A percentile compares a stretch with the other conserved stretches of the same genome.
Conservation (phyloP, 495 filamentous ascomycete genomes). For the Mycothermus thermophilus region DNA sequence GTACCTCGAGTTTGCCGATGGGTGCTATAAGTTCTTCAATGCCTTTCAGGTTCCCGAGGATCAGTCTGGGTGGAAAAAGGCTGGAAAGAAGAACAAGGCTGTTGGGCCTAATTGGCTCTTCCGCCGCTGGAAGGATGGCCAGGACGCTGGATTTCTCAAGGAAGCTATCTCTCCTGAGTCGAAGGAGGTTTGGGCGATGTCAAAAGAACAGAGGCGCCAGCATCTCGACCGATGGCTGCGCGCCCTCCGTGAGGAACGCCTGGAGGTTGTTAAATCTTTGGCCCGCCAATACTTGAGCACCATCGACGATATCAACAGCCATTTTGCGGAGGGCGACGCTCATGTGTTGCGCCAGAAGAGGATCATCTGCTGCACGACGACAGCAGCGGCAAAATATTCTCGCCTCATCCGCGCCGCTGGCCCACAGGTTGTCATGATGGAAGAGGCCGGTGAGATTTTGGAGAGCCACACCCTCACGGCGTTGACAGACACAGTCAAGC, state of each 20-base stretch:
- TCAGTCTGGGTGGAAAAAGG: conserved; percentile 27
- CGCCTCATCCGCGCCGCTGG: conserved; percentile 35
- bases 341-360: conserved; percentile 38
- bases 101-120: conserved; percentile 40
- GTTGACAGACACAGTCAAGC: conserved; percentile 43
- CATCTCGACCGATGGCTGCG: conserved; percentile 34
- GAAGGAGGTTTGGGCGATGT: conserved; percentile 43
- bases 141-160: conserved; percentile 30
- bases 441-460: conserved; percentile 71
- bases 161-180: conserved; percentile 11
- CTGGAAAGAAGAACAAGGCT: conserved; percentile 31
- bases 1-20: conserved; percentile 45
- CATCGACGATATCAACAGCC: conserved; percentile 24
- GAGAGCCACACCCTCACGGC: conserved; percentile 58
- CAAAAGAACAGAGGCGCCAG: conserved; percentile 18
- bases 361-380: conserved; percentile 67
- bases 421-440: conserved; percentile 49
- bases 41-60: conserved; percentile 38
- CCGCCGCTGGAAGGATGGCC: conserved; percentile 40
- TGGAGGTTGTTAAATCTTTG: conserved; percentile 23
- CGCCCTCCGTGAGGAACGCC: conserved; percentile 36
- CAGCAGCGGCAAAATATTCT: conserved; percentile 51
- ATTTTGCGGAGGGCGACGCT: conserved; percentile 33
- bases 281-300: conserved; percentile 30
- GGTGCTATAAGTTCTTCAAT: conserved; percentile 40